Evolutionary conservation across 1,284 basidiomycete genomes (phyloP).

Genomic region (Chondrostereum purpureum): DNA sequence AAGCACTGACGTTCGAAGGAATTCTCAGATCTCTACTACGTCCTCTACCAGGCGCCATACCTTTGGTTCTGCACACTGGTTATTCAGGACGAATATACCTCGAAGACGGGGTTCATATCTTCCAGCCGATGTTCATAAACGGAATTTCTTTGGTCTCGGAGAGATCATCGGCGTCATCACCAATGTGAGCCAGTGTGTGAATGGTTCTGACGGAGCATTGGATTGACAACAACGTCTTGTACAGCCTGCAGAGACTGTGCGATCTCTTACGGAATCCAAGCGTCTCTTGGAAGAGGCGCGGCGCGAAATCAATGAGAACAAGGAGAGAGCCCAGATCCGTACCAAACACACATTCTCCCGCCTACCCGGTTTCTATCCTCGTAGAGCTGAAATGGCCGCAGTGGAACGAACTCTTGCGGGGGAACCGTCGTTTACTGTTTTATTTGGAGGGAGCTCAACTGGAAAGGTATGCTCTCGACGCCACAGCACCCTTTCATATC

Average conservation of each 20-base stretch:
- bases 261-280: slow-evolving; percentile 71
- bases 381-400: slow-evolving; percentile 57
- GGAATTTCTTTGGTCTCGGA: slow-evolving; percentile 73
- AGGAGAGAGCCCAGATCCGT: slow-evolving; percentile 58
- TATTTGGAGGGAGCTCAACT: slow-evolving; percentile 75
- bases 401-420: slow-evolving; percentile 61
- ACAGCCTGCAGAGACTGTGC: slow-evolving; percentile 71
- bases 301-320: slow-evolving; percentile 61
- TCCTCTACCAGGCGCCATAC: slow-evolving; percentile 8
- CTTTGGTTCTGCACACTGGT: slow-evolving; percentile 45
- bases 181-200: slow-evolving; percentile 63
- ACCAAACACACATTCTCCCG: slow-evolving; percentile 74
- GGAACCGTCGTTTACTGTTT: slow-evolving; percentile 70
- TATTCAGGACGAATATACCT: slow-evolving; percentile 67
- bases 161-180: slow-evolving; percentile 70
- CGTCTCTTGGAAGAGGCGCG: slow-evolving; percentile 70
- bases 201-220: slow-evolving; percentile 6
- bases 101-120: slow-evolving; percentile 52
- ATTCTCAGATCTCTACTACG: no score
- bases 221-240: slow-evolving; percentile 12
- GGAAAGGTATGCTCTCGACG: slow-evolving; percentile 51
- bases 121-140: slow-evolving; percentile 50
- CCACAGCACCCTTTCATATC: slow-evolving; percentile 1
- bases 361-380: slow-evolving; percentile 65
- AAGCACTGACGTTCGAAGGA: not conserved